Conservation (phyloP, 345 rosid genomes). For the Pugionium cornutum region DNA sequence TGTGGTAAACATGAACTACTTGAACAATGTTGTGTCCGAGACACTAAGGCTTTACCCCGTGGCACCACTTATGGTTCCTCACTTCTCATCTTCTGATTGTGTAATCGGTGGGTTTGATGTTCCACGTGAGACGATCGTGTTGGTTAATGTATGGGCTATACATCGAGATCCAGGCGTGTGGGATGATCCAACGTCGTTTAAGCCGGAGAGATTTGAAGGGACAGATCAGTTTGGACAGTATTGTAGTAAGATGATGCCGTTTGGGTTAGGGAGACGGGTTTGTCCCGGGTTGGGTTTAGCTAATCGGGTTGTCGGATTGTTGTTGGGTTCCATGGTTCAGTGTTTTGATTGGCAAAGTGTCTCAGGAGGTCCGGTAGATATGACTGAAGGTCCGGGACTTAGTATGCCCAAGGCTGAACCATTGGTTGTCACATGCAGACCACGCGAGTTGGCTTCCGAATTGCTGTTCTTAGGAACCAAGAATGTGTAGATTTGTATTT, state of each 20-base stretch:
- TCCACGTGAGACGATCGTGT: conserved; percentile 43
- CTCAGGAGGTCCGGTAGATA: conserved; percentile 43
- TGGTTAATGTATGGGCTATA: conserved; percentile 53
- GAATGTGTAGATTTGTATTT: background rate
- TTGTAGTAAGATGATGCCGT: conserved; percentile 42
- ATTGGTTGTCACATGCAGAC: conserved; percentile 40
- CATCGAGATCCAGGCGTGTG: conserved; percentile 46
- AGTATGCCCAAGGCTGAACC: conserved; percentile 49
- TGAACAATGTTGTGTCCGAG: conserved; percentile 43
- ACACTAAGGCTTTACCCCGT: conserved; percentile 48
- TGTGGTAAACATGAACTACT: conserved; percentile 37
- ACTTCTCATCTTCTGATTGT: conserved; percentile 47
- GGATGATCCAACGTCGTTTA: conserved; percentile 48
- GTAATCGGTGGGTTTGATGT: conserved; percentile 43
- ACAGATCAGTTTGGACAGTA: conserved; percentile 19
- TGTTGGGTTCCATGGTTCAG: conserved; percentile 49
- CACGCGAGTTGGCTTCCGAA: conserved; percentile 40
- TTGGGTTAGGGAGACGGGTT: conserved; percentile 52
- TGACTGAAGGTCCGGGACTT: conserved; percentile 46
- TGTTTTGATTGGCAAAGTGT: conserved; percentile 52
- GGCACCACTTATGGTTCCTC: conserved; percentile 50
- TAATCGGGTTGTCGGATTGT: conserved; percentile 39
- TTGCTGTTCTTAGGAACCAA: conserved; percentile 6
- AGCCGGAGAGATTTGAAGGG: conserved; percentile 49
- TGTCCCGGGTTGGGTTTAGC: conserved; percentile 54